Base-by-base conservation (phyloP, 495 filamentous ascomycete genomes). In the Hypoxylon rickii region DNA sequence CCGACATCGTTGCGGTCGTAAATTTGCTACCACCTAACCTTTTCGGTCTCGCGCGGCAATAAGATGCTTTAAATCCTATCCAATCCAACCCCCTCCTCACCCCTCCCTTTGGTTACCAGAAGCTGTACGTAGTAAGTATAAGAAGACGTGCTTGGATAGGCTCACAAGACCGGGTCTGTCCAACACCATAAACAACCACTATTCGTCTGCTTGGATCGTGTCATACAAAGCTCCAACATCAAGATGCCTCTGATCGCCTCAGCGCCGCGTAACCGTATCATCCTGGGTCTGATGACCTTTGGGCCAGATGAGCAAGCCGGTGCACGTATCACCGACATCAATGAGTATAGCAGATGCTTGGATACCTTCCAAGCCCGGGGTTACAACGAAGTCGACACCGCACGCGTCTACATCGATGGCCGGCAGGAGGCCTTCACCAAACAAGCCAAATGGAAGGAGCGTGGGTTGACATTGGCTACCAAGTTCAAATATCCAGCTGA, bases 361-460 rank as follows among this genome's bases (percentile, higher is more conserved):
- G 85, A 88, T 64, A 78, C 84, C 55, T 81, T 93, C 64, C 85
- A 90, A 67, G 73, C 79, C 32, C 81, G 85, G 44, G 87, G 88
- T 2, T 91, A 92, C 70, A 84, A 85, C 55, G 89, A 94, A 65
- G 71, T 92, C 34, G 89, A 94, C 67, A 92, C 89, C 20, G 90
- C 90, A 5, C 82, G 90, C 1, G 61, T 82, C 26, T 97, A 97
- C 65, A 70, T 89, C 19, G 83, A 71, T 17, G 83, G 88, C 29
- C 72, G 83, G 42, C 92, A 97, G 64, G 93, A 97, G 70, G 86
- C 83, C 11, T 96, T 87, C 64, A 95, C 90, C 0, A 75, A 80
- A 12, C 77, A 88, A 51, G 86, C 89, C 0, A 76, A 80, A 10
- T 97, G 89, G 89, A 86, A 89, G 66, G 85, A 92, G 38, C 81